Conservation (phyloP, 495 filamentous ascomycete species). For the Xylaria venustula region DNA sequence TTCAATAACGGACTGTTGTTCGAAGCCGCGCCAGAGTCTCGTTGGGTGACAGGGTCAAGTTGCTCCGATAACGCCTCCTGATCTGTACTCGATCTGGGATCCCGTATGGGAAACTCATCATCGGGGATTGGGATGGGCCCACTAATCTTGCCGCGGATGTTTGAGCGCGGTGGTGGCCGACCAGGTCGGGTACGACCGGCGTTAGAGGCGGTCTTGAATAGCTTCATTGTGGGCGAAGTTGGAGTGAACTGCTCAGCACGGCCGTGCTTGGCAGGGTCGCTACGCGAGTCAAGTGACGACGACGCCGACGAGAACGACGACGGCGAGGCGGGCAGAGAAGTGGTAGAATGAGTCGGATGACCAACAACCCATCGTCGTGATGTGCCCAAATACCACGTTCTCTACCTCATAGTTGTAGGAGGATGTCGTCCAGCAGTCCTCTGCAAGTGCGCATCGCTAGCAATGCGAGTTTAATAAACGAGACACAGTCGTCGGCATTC, state of each 20-base stretch:
- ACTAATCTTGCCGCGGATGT: slow-evolving; percentile 52
- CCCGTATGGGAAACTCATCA: slow-evolving; percentile 46
- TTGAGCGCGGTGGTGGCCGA: slow-evolving; percentile 21
- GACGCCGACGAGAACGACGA: no score
- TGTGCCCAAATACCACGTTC: neutral
- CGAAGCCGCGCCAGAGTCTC: slow-evolving; percentile 40
- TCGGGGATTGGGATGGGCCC: slow-evolving; percentile 53
- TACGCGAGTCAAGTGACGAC: neutral
- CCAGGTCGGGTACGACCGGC: slow-evolving; percentile 40
- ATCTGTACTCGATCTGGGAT: slow-evolving; percentile 34
- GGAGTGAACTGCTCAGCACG: neutral
- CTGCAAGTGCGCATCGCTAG: slow-evolving; percentile 30
- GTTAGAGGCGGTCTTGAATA: slow-evolving; percentile 39
- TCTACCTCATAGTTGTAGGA: slow-evolving; percentile 1
- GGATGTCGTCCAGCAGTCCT: slow-evolving; percentile 15
- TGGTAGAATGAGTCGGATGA: slow-evolving; percentile 21
- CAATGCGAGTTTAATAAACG: slow-evolving; percentile 29
- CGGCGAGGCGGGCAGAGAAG: slow-evolving; percentile 1
- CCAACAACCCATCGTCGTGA: slow-evolving; percentile 14
- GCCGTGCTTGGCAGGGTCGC: neutral
- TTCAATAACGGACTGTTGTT: slow-evolving; percentile 29
- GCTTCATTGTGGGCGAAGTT: slow-evolving; percentile 21
- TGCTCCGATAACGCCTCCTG: slow-evolving; percentile 15
- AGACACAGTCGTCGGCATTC: slow-evolving; percentile 22
- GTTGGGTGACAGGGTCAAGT: slow-evolving; percentile 25